phyloP scores from a whole-genome alignment of 2,329 filamentous ascomycete genomes.

The Calonectria leucothoes region DNA sequence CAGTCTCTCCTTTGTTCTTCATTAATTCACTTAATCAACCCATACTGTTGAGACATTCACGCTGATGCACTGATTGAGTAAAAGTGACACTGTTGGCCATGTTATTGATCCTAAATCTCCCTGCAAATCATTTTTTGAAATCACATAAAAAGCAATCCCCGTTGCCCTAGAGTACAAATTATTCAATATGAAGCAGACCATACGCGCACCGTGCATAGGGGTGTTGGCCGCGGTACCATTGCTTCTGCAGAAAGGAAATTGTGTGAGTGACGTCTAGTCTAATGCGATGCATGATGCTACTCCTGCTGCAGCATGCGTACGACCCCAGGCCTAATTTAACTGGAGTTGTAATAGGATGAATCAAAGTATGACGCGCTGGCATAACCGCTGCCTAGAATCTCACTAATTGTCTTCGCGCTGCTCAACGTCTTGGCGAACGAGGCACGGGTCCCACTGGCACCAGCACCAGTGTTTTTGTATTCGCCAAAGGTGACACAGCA shows the following conservation, averaged over 20 bases:
- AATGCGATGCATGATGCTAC: not conserved
- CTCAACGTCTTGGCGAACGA: conserved; percentile 16
- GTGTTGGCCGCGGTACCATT: not conserved
- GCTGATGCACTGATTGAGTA: too few species aligned
- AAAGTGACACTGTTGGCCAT: too few species aligned
- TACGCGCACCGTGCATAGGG: not conserved
- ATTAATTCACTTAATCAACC: too few species aligned
- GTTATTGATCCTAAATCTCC: not conserved
- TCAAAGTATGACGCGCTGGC: not conserved
- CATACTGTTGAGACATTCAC: too few species aligned
- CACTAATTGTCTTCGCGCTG: not conserved
- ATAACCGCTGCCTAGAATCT: not conserved
- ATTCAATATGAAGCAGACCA: not conserved
- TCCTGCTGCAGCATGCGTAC: not conserved
- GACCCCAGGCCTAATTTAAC: not conserved
- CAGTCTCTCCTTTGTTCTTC: too few species aligned
- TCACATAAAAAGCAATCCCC: not conserved
- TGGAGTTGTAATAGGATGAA: not conserved
- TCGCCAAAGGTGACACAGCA: conserved; percentile 67
- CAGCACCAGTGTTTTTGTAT: conserved; percentile 68
- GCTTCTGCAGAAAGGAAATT: not conserved
- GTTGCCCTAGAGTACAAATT: not conserved
- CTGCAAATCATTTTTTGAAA: not conserved
- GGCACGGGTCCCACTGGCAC: conserved; percentile 59
- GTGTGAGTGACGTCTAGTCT: not conserved